Evolutionary conservation across 176 grass and related monocot species (phyloP).

Genomic region (Chloris gayana): DNA sequence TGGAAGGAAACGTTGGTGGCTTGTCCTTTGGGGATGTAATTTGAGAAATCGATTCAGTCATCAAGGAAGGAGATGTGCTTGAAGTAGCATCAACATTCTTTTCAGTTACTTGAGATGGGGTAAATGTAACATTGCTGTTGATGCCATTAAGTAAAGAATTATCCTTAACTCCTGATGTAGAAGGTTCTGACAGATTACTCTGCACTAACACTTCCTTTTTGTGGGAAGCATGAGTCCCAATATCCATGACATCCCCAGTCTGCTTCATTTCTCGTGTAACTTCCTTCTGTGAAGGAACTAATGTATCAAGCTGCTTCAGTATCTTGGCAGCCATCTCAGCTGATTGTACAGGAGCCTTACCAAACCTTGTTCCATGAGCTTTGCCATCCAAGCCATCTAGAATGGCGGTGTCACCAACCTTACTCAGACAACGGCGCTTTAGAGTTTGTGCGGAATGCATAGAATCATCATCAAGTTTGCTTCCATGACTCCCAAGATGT

Average conservation of each 20-base stretch:
- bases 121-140: conserved; percentile 21
- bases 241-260: conserved; percentile 14
- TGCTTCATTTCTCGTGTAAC: conserved; percentile 29
- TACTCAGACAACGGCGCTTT: conserved; percentile 38
- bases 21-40: conserved; percentile 34
- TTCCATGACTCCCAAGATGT: conserved; percentile 27
- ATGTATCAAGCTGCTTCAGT: conserved; percentile 62
- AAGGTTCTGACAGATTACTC: conserved; percentile 22
- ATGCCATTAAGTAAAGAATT: conserved; percentile 5
- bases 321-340: conserved; percentile 62
- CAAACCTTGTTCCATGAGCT: conserved; percentile 18
- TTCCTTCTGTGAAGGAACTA: conserved; percentile 49
- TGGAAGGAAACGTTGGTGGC: conserved; percentile 18
- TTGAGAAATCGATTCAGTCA: conserved; percentile 31
- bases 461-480: conserved; percentile 36
- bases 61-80: conserved; percentile 20
- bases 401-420: conserved; percentile 15
- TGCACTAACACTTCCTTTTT: conserved; percentile 35
- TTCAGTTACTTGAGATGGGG: neutral
- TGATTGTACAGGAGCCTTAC: conserved; percentile 50
- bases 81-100: conserved; percentile 32
- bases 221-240: conserved; percentile 29
- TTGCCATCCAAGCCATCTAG: neutral
- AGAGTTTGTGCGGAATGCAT: conserved; percentile 22
- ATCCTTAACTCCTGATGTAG: conserved; percentile 29